A percentile compares a stretch with the other conserved stretches of the same genome.
Evolutionary conservation across 208 protist genomes (phyloP).

Genomic region (Trypanosoma vivax): DNA sequence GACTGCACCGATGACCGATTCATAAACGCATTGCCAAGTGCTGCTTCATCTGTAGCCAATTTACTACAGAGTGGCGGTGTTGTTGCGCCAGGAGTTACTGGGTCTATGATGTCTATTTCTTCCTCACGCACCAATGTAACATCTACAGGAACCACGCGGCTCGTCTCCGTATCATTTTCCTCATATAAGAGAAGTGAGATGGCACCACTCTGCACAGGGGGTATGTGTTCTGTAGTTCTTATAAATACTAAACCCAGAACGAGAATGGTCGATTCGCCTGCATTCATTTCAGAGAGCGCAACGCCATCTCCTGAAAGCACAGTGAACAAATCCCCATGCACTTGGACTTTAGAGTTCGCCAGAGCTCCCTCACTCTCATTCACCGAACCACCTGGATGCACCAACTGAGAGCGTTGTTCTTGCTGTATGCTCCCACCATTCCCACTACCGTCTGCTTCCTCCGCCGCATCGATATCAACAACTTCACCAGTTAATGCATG

Average conservation of each 20-base stretch:
- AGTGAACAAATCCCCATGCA: conserved; percentile 44
- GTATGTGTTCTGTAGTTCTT: conserved; percentile 37
- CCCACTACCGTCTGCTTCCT: background rate
- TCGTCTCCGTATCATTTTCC: conserved; percentile 73
- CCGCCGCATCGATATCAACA: conserved; percentile 29
- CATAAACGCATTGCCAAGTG: background rate
- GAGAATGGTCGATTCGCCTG: conserved; percentile 63
- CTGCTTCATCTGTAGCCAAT: background rate
- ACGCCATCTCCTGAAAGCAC: conserved; percentile 56
- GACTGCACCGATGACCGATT: background rate
- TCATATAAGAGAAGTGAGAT: conserved; percentile 78
- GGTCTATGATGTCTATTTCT: conserved; percentile 18
- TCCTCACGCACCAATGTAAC: conserved; percentile 62
- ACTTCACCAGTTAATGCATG: conserved; percentile 62
- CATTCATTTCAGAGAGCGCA: conserved; percentile 63
- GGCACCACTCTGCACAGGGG: conserved; percentile 57
- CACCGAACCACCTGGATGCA: conserved; percentile 43
- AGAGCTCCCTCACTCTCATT: conserved; percentile 55
- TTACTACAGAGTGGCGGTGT: background rate
- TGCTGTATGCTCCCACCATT: conserved; percentile 13
- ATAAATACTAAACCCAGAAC: conserved; percentile 48
- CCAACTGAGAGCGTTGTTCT: conserved; percentile 10
- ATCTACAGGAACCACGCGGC: conserved; percentile 74
- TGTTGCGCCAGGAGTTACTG: background rate
- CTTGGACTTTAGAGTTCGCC: conserved; percentile 22